Percentiles rank a stretch among this genome's conserved stretches.
These are phyloP conservation scores for Cyberlindnera nakhonratchasimensis DNA, from an alignment of 805 yeast genomes.

Conservation along the genomic window DNA sequence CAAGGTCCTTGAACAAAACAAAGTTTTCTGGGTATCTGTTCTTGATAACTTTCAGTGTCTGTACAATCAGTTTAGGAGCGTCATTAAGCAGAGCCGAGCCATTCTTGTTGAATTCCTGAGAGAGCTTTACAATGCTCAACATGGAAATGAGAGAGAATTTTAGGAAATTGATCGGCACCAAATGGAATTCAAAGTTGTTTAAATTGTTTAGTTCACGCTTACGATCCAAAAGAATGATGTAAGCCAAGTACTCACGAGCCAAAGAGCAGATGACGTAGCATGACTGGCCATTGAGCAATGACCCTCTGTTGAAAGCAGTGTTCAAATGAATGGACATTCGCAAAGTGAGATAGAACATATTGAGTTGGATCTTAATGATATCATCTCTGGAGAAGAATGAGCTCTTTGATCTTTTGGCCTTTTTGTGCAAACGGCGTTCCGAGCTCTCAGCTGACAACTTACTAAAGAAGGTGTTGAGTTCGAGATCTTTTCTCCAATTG, in stretches of 20 bases:
- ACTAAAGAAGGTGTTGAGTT: conserved; percentile 14
- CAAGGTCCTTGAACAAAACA: conserved; percentile 21
- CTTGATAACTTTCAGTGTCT: conserved; percentile 18
- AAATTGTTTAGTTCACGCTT: conserved; percentile 22
- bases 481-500: conserved; percentile 18
- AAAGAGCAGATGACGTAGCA: conserved; percentile 14
- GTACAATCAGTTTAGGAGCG: conserved; percentile 15
- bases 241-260: conserved; percentile 18
- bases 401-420: conserved; percentile 11
- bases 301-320: conserved; percentile 8
- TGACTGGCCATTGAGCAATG: conserved; percentile 13
- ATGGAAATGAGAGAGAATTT: conserved; percentile 24
- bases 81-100: conserved; percentile 14
- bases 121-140: conserved; percentile 17
- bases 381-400: conserved; percentile 20
- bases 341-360: conserved; percentile 11
- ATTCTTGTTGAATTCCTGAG: conserved; percentile 9
- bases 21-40: conserved; percentile 29
- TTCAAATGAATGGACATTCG: conserved; percentile 12
- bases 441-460: conserved; percentile 14
- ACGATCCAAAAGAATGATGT: conserved; percentile 17
- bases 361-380: conserved; percentile 28
- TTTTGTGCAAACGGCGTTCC: conserved; percentile 15
- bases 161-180: conserved; percentile 28
- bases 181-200: conserved; percentile 29